Evolutionary conservation across 106 monocot genomes (phyloP).

Genomic region (Apostasia shenzhenica): DNA sequence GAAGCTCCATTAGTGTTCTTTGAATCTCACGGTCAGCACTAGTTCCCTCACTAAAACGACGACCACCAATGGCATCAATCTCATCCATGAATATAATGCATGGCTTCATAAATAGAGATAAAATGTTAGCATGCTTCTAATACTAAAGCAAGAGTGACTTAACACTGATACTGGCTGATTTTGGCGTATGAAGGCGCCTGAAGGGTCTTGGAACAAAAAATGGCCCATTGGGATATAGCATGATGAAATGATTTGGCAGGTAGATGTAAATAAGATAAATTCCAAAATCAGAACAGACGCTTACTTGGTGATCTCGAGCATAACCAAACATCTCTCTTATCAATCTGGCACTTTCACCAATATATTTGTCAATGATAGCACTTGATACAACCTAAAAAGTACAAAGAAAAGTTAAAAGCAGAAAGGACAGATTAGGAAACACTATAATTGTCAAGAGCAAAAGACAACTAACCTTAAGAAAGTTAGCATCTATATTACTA

Average conservation of each 20-base stretch:
- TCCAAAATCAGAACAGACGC: background rate
- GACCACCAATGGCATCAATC: conserved; percentile 82
- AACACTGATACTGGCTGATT: no score
- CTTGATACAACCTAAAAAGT: conserved; percentile 66
- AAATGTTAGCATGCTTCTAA: conserved; percentile 1
- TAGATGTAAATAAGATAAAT: background rate
- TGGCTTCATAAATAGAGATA: conserved; percentile 26
- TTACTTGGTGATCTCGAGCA: conserved; percentile 71
- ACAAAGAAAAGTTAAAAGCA: background rate
- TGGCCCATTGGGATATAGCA: no score
- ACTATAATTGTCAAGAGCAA: background rate
- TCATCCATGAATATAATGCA: conserved; percentile 90
- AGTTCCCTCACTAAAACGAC: conserved; percentile 78
- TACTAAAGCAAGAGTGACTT: background rate
- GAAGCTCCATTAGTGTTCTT: conserved; percentile 95
- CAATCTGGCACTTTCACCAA: conserved; percentile 75
- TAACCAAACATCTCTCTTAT: conserved; percentile 81
- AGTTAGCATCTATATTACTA: conserved; percentile 81
- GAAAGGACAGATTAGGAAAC: background rate
- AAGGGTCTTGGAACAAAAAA: no score
- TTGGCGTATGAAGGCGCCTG: no score
- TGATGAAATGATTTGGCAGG: no score
- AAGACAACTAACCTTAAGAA: conserved; percentile 44
- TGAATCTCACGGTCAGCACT: conserved; percentile 65
- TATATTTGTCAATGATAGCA: conserved; percentile 80